A percentile compares a stretch with the other conserved stretches of the same genome.
These are phyloP conservation scores for Colletotrichum euphorbiae DNA, from an alignment of 2,329 filamentous ascomycete species.

Conservation along the genomic window DNA sequence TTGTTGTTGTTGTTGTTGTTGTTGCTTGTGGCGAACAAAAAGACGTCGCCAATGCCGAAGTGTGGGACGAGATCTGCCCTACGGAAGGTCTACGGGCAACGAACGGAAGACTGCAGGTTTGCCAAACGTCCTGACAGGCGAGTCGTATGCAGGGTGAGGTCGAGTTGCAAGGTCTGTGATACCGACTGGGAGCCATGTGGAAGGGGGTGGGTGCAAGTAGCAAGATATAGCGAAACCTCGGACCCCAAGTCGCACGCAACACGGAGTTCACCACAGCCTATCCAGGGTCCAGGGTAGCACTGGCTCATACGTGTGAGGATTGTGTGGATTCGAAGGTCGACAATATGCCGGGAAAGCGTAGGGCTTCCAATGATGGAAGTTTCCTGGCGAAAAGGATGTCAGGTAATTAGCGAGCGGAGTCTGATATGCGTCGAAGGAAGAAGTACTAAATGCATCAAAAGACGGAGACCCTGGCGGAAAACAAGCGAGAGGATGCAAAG, in stretches of 20 bases:
- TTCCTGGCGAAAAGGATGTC: conserved; percentile 24
- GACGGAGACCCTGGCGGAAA: not conserved
- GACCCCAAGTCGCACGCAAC: not conserved
- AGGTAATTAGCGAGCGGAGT: not conserved
- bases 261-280: conserved; percentile 3
- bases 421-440: not conserved
- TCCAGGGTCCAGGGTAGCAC: not conserved
- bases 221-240: conserved; percentile 35
- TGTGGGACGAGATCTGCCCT: conserved; percentile 29
- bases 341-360: conserved; percentile 9
- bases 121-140: conserved; percentile 34
- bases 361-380: conserved; percentile 19
- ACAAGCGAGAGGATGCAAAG: conserved; percentile 1
- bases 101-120: conserved; percentile 37
- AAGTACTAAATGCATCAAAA: not conserved
- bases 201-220: conserved; percentile 14
- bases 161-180: conserved; percentile 21
- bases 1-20: conserved; percentile 41
- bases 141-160: conserved; percentile 21
- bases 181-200: conserved; percentile 30
- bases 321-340: conserved; percentile 3
- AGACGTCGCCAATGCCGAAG: conserved; percentile 25
- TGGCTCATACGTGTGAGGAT: not conserved
- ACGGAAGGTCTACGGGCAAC: conserved; percentile 27
- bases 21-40: conserved; percentile 48